Conservation (phyloP, 164 flowering plant genomes). For the Dillenia turbinata region DNA sequence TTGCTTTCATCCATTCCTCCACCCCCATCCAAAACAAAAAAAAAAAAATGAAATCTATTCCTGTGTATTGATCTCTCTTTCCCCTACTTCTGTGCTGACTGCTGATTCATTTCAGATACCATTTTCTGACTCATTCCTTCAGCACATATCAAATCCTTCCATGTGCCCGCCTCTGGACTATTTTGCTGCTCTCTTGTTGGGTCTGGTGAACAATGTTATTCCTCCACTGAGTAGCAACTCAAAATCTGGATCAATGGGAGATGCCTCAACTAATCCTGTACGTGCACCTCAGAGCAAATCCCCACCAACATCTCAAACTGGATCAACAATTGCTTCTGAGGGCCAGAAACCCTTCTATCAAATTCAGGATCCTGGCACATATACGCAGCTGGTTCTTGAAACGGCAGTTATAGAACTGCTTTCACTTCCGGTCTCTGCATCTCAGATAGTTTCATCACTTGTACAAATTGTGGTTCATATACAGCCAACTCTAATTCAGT, state of each 20-base stretch:
- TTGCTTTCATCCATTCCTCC: neutral
- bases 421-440: constrained; percentile 82
- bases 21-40: neutral
- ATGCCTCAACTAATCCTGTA: constrained; percentile 33
- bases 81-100: constrained; percentile 4
- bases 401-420: constrained; percentile 91
- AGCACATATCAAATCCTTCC: constrained; percentile 69
- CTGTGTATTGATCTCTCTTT: neutral
- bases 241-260: constrained; percentile 55
- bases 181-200: constrained; percentile 74
- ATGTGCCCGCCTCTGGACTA: constrained; percentile 86
- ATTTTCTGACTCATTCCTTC: constrained; percentile 91
- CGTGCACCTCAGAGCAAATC: constrained; percentile 52
- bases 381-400: constrained; percentile 93
- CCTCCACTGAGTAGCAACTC: constrained; percentile 68
- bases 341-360: constrained; percentile 88
- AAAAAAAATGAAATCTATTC: neutral
- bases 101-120: constrained; percentile 61
- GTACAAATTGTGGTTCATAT: constrained; percentile 88
- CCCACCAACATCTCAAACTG: constrained; percentile 51
- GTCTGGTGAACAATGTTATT: constrained; percentile 86
- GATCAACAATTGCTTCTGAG: constrained; percentile 48
- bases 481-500: constrained; percentile 86
- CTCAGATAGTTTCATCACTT: constrained; percentile 81
- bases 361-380: constrained; percentile 93